Conservation (phyloP, 148 eudicot species). For the Polygonum maritimum region DNA sequence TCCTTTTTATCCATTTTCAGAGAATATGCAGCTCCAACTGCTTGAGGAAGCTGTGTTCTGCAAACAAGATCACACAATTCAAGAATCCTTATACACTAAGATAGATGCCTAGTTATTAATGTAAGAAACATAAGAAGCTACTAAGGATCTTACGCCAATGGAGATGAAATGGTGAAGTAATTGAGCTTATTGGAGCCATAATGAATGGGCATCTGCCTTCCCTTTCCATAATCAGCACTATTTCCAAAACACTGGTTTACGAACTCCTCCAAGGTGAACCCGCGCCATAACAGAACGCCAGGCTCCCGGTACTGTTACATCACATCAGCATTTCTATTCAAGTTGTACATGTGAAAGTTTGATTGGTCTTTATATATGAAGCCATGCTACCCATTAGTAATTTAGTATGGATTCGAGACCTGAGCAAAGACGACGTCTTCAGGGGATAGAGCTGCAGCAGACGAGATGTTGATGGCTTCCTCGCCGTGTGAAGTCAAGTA, state of each 20-base stretch:
- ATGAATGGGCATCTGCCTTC: slow-evolving; percentile 93
- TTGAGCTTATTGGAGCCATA: slow-evolving; percentile 77
- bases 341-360: neutral
- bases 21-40: slow-evolving; percentile 90
- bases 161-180: slow-evolving; percentile 81
- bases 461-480: slow-evolving; percentile 81
- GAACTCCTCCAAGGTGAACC: slow-evolving; percentile 78
- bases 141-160: slow-evolving; percentile 56
- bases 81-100: neutral
- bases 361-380: too few species aligned
- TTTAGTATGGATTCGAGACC: slow-evolving; percentile 25
- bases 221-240: slow-evolving; percentile 74
- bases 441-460: slow-evolving; percentile 72
- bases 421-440: slow-evolving; percentile 74
- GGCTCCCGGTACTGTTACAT: slow-evolving; percentile 70
- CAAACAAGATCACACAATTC: neutral
- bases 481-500: slow-evolving; percentile 69
- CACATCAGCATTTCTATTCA: neutral
- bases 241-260: slow-evolving; percentile 81
- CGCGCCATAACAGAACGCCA: slow-evolving; percentile 83
- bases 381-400: too few species aligned
- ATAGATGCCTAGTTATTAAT: neutral
- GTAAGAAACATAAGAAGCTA: neutral
- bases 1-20: slow-evolving; percentile 67
- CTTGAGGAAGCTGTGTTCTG: slow-evolving; percentile 93